Evolutionary conservation across 1,284 basidiomycete species (phyloP), one percentile per base, ranked within the genome.

Genomic region (Pyrrhoderma lamaoense): DNA sequence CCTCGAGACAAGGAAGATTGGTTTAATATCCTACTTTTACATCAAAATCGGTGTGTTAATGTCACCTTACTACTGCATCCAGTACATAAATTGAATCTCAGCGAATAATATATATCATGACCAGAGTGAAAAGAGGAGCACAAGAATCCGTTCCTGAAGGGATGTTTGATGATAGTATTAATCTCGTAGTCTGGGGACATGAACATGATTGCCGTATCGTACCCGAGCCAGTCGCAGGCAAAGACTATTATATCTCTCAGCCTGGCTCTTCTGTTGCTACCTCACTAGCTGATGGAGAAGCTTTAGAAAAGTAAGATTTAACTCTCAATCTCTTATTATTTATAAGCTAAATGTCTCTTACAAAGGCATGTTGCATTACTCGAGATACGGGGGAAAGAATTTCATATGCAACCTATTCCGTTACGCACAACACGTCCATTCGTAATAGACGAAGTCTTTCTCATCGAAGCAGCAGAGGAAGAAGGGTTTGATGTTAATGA

Each of bases 161-260:
- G 54, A 90, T 96, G 80, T 99, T 99, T 61, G 95, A 98, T 63
- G 92, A 99, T 63, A 90, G 85, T 59, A 77, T 98, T 52, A 83
- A 96, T 62, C 76, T 99, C 3, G 90, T 99, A 7, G 75, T 99
- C 0, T 99, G 95, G 95, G 95, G 96, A 1, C 96, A 99, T 64
- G 96, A 99, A 66, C 96, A 99, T 64, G 95, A 99, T 66, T 97
- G 94, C 64, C 80, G 92, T 22, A 93, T 98, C 54, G 72, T 80
- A 2, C 95, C 95, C 0, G 91, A 97, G 62, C 75, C 82, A 1
- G 93, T 99, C 3, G 84, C 89, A 3, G 93, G 90, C 7, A 95
- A 96, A 67, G 75, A 78, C 3, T 99, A 99, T 69, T 83, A 80
- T 60, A 93, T 99, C 62, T 81, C 85, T 0, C 96, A 99, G 65